These are phyloP conservation scores for Glycyrrhiza uralensis DNA, from an alignment of 306 rosid species.

Conservation along the genomic window DNA sequence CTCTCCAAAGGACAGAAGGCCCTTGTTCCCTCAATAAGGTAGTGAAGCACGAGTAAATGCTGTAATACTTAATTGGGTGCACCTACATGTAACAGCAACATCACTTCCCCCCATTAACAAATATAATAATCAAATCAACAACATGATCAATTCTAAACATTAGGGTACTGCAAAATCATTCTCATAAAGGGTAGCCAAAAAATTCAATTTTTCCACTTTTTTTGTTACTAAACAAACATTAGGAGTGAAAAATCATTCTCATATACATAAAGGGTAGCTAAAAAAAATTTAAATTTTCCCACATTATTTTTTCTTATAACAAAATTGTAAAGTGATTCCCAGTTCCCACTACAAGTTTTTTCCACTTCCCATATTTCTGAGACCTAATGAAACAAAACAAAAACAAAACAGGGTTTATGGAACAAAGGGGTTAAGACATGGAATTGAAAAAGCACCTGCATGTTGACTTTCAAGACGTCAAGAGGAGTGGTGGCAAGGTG, in stretches of 20 bases:
- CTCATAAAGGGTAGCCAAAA: background rate
- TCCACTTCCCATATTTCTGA: background rate
- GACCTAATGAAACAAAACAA: background rate
- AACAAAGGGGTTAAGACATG: background rate
- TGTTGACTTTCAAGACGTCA: conserved; percentile 55
- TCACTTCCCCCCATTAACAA: conserved; percentile 7
- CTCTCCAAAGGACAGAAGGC: conserved; percentile 59
- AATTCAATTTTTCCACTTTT: background rate
- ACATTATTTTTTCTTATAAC: background rate
- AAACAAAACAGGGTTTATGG: background rate
- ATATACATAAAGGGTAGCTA: background rate
- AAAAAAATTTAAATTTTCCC: background rate
- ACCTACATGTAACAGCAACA: conserved; percentile 40
- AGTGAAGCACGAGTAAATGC: conserved; percentile 47
- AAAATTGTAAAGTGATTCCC: background rate
- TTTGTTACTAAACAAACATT: background rate
- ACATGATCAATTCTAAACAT: conserved; percentile 6
- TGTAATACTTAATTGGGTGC: conserved; percentile 45
- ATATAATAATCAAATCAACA: conserved; percentile 11
- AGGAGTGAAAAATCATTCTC: background rate
- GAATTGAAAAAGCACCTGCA: conserved; percentile 34
- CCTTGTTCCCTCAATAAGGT: conserved; percentile 54
- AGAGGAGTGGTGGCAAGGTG: conserved; percentile 53
- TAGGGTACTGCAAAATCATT: background rate
- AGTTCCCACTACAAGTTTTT: background rate